Percentiles rank a stretch among this genome's conserved stretches.
Conservation (phyloP, 2,329 filamentous ascomycete species). For the Nannizziopsis barbatae region DNA sequence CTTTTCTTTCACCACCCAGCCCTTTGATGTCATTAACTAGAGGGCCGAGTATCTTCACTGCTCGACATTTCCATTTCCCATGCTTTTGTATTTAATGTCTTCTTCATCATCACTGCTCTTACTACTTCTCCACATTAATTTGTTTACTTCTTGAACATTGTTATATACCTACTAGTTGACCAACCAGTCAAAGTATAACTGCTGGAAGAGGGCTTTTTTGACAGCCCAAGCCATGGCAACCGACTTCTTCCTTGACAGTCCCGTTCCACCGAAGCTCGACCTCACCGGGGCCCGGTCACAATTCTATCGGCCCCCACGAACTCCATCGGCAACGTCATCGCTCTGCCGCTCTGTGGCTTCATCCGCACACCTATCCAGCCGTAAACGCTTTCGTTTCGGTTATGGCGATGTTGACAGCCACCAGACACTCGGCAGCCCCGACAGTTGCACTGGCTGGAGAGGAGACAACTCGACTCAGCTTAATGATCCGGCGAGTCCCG, state of each 20-base stretch:
- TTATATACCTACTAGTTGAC: too few relatives aligned
- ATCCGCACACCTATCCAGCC: constrained; percentile 8
- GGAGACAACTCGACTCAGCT: constrained; percentile 12
- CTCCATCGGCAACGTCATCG: constrained; percentile 29
- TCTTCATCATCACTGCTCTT: not conserved
- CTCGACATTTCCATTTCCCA: too few relatives aligned
- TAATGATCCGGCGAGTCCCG: constrained; percentile 24
- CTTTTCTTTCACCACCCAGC: not conserved
- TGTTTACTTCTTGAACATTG: too few relatives aligned
- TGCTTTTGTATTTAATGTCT: too few relatives aligned
- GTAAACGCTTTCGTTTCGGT: constrained; percentile 15
- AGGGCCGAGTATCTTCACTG: not conserved
- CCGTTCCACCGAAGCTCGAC: constrained; percentile 30
- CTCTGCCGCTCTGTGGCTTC: constrained; percentile 27
- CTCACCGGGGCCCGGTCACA: constrained; percentile 29
- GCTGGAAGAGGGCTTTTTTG: not conserved
- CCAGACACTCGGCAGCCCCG: constrained; percentile 2
- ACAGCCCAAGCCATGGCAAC: constrained; percentile 13
- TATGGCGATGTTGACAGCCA: constrained; percentile 10
- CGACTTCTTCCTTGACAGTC: constrained; percentile 28
- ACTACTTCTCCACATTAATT: not conserved
- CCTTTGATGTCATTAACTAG: not conserved
- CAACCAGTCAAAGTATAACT: too few relatives aligned
- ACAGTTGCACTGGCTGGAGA: constrained; percentile 6
- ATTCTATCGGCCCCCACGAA: constrained; percentile 28